Percentiles rank a stretch among this genome's conserved stretches.
These are phyloP conservation scores for Aspergillus awamori DNA, from an alignment of 2,329 filamentous ascomycete species.

Conservation along the genomic window DNA sequence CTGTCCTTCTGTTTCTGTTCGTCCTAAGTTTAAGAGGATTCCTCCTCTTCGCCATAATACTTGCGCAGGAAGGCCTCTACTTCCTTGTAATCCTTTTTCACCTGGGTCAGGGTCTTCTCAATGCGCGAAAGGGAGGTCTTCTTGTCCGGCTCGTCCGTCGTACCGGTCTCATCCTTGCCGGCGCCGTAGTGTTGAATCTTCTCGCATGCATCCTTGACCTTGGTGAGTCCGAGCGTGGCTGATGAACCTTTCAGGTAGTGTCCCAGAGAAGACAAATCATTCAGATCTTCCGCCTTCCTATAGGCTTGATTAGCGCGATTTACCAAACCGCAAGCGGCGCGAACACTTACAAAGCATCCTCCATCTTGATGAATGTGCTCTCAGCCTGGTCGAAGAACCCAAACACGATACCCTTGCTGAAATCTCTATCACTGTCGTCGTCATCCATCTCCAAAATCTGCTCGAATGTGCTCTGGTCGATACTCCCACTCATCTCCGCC, in stretches of 20 bases:
- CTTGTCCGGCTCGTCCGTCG: slow-evolving; percentile 65
- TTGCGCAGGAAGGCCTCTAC: slow-evolving; percentile 70
- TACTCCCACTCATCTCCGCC: slow-evolving; percentile 70
- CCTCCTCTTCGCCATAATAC: slow-evolving; percentile 63
- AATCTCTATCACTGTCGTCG: slow-evolving; percentile 75
- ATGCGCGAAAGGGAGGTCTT: slow-evolving; percentile 71
- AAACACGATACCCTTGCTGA: slow-evolving; percentile 84
- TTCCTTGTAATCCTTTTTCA: slow-evolving; percentile 76
- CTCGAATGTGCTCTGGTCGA: slow-evolving; percentile 80
- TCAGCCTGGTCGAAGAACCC: slow-evolving; percentile 93
- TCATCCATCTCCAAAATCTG: slow-evolving; percentile 99
- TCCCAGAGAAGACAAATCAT: slow-evolving; percentile 77
- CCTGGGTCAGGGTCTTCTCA: slow-evolving; percentile 67
- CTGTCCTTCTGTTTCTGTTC: slow-evolving; percentile 12
- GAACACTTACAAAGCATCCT: slow-evolving; percentile 72
- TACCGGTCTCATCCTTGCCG: slow-evolving; percentile 76
- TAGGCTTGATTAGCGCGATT: slow-evolving; percentile 5
- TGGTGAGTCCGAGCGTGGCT: slow-evolving; percentile 85
- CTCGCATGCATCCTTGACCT: slow-evolving; percentile 91
- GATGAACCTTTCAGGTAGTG: slow-evolving; percentile 98
- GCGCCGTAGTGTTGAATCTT: slow-evolving; percentile 94
- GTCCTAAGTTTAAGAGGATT: slow-evolving; percentile 4
- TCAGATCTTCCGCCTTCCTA: slow-evolving; percentile 70
- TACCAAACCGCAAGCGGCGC: not conserved
- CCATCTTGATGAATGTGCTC: slow-evolving; percentile 83